Percentiles rank a stretch among this genome's conserved stretches.
phyloP scores from a whole-genome alignment of 306 rosid genomes.

The Lotus japonicus region DNA sequence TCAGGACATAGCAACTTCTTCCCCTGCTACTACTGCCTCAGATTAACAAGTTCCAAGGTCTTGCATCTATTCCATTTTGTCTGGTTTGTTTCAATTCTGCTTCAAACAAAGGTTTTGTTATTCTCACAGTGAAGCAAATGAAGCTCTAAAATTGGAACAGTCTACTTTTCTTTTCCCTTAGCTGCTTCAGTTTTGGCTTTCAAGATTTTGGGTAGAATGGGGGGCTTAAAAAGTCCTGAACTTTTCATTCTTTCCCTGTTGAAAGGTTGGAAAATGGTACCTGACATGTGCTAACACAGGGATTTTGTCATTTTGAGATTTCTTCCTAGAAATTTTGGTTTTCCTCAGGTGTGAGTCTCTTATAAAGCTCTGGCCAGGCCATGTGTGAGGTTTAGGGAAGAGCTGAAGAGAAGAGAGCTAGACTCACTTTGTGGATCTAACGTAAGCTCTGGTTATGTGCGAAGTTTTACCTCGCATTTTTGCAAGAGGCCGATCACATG shows the following conservation, averaged over 20 bases:
- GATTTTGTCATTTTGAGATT: neutral
- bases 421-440: too few species aligned
- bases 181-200: too few species aligned
- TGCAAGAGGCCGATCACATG: too few species aligned
- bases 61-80: constrained; percentile 3
- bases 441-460: too few species aligned
- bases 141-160: neutral
- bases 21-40: constrained; percentile 11
- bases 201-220: constrained; percentile 23
- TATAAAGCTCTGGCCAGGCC: too few species aligned
- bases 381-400: too few species aligned
- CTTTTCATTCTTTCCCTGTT: neutral
- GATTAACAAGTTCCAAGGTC: constrained; percentile 34
- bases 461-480: too few species aligned
- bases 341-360: neutral
- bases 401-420: too few species aligned
- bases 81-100: neutral
- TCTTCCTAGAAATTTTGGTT: neutral
- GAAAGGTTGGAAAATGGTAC: neutral
- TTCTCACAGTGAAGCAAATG: neutral
- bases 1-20: neutral
- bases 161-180: neutral
- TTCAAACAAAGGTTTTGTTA: neutral
- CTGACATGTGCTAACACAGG: neutral
- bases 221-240: neutral